phyloP scores from a whole-genome alignment of 306 rosid species.

The Fagus crenata region DNA sequence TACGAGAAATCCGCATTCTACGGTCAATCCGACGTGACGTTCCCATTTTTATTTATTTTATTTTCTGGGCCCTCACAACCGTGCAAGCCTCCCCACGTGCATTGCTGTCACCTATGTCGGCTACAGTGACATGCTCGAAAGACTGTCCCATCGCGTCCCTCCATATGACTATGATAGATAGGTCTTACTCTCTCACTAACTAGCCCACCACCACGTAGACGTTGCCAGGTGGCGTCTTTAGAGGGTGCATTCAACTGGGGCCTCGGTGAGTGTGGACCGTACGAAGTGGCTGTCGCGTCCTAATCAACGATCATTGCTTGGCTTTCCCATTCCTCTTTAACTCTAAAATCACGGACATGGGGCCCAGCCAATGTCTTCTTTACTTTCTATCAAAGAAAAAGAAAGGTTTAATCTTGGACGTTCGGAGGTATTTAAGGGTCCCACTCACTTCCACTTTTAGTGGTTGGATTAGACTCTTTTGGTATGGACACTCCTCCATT shows the following conservation, averaged over 20 bases:
- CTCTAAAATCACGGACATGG: neutral
- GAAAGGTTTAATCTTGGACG: neutral
- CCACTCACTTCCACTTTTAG: neutral
- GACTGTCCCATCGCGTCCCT: neutral
- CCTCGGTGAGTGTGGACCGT: slow-evolving; percentile 12
- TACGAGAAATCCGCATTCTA: slow-evolving; percentile 32
- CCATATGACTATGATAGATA: neutral
- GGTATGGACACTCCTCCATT: neutral
- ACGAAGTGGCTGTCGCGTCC: slow-evolving; percentile 17
- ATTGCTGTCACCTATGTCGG: slow-evolving; percentile 25
- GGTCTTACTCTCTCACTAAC: neutral
- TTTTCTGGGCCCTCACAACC: slow-evolving; percentile 13
- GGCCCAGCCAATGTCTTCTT: no score
- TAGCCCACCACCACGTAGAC: no score
- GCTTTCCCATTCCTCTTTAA: neutral
- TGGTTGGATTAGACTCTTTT: neutral
- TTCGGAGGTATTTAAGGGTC: neutral
- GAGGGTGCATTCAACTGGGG: neutral
- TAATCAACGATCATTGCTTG: neutral
- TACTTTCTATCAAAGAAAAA: no score
- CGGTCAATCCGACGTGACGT: slow-evolving; percentile 26
- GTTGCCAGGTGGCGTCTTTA: neutral
- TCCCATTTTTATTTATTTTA: neutral
- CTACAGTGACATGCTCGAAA: neutral
- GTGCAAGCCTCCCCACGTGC: slow-evolving; percentile 26